A percentile compares a stretch with the other conserved stretches of the same genome.
These are phyloP conservation scores for Plantago elongata DNA, from an alignment of 257 asterid genomes.

Conservation along the genomic window DNA sequence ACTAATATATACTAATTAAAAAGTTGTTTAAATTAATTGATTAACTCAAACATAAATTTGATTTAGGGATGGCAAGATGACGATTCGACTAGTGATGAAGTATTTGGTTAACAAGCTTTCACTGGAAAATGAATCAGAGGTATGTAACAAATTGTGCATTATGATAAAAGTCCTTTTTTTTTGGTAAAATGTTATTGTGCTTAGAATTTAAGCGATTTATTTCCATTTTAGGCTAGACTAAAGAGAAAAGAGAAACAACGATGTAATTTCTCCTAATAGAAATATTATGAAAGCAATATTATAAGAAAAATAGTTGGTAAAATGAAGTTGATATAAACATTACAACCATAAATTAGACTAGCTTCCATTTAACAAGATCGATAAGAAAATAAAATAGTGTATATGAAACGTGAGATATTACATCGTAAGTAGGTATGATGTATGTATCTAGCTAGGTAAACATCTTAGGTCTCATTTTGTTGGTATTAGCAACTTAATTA, in stretches of 20 bases:
- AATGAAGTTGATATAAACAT: conserved; percentile 46
- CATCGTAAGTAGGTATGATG: conserved; percentile 66
- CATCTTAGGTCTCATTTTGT: conserved; percentile 21
- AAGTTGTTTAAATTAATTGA: background rate
- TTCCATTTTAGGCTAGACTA: no score
- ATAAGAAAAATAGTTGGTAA: conserved; percentile 26
- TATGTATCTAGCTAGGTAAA: conserved; percentile 37
- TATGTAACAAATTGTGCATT: conserved; percentile 24
- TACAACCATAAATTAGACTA: conserved; percentile 40
- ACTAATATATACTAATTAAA: no score
- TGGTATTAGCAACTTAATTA: conserved; percentile 28
- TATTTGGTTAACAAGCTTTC: conserved; percentile 81
- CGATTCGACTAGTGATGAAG: conserved; percentile 71
- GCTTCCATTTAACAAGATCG: conserved; percentile 12
- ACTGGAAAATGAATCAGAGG: conserved; percentile 90
- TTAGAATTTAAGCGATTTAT: no score
- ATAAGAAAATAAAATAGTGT: conserved; percentile 2
- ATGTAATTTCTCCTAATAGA: no score
- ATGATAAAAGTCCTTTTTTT: background rate
- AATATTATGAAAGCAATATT: background rate
- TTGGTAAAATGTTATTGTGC: background rate
- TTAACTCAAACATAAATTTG: background rate
- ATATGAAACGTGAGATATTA: conserved; percentile 20
- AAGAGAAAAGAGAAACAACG: no score
- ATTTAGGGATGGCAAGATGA: conserved; percentile 81